phyloP scores from a whole-genome alignment of 495 filamentous ascomycete species.

The Neurospora sp. region DNA sequence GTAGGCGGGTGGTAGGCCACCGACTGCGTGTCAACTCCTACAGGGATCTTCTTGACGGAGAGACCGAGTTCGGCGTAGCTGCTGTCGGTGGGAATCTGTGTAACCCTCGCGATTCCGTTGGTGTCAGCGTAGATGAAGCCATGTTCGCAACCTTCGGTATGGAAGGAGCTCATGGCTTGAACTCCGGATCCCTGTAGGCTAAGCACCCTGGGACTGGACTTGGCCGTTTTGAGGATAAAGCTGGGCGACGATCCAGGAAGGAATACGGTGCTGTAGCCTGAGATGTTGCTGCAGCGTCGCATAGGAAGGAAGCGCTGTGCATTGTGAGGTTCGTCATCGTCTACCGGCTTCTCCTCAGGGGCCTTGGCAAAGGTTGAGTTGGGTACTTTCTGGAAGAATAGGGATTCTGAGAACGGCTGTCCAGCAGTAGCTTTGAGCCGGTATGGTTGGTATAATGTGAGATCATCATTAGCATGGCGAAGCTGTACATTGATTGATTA shows the following conservation, averaged over 20 bases:
- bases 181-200: slow-evolving; percentile 54
- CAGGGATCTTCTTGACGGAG: slow-evolving; percentile 53
- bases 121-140: slow-evolving; percentile 75
- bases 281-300: slow-evolving; percentile 53
- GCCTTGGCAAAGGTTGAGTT: slow-evolving; percentile 50
- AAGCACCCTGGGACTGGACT: slow-evolving; percentile 64
- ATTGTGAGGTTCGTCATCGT: slow-evolving; percentile 25
- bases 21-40: slow-evolving; percentile 62
- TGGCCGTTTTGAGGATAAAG: slow-evolving; percentile 70
- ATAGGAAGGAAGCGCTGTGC: slow-evolving; percentile 37
- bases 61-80: slow-evolving; percentile 62
- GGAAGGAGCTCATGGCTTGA: slow-evolving; percentile 57
- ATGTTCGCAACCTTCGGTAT: slow-evolving; percentile 60
- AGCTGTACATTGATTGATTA: slow-evolving; percentile 36
- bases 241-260: slow-evolving; percentile 65
- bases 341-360: slow-evolving; percentile 28
- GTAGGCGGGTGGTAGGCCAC: slow-evolving; percentile 67
- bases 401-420: slow-evolving; percentile 28
- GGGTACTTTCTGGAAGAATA: slow-evolving; percentile 69
- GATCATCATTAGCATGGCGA: slow-evolving; percentile 67
- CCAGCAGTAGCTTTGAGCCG: slow-evolving; percentile 25
- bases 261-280: slow-evolving; percentile 69
- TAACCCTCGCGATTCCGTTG: slow-evolving; percentile 54
- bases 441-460: slow-evolving; percentile 81
- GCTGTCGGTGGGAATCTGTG: slow-evolving; percentile 51